phyloP scores from a whole-genome alignment of 768 basidiomycete genomes.

The Daedaleopsis sinensis region DNA sequence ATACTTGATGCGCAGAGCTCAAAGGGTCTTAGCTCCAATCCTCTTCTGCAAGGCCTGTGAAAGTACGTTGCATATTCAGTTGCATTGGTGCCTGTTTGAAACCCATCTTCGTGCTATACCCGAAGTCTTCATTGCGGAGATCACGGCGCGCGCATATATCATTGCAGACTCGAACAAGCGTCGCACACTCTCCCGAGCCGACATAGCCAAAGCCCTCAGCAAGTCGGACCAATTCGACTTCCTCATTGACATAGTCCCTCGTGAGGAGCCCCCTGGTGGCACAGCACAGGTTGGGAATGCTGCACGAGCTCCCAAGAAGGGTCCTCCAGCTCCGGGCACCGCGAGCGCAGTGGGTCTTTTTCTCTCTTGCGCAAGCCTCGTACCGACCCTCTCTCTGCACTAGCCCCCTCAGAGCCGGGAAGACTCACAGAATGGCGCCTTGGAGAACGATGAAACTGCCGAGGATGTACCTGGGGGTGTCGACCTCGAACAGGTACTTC shows the following conservation, averaged over 20 bases:
- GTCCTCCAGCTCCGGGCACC: slow-evolving; percentile 14
- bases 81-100: background rate
- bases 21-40: slow-evolving; percentile 72
- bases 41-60: slow-evolving; percentile 98
- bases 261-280: slow-evolving; percentile 60
- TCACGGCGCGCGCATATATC: slow-evolving; percentile 94
- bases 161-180: slow-evolving; percentile 95
- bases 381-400: too few species aligned
- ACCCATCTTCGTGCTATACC: background rate
- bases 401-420: slow-evolving; percentile 9
- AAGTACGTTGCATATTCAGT: slow-evolving; percentile 57
- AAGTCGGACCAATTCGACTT: slow-evolving; percentile 98
- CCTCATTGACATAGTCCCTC: slow-evolving; percentile 92
- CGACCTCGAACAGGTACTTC: slow-evolving; percentile 19
- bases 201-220: slow-evolving; percentile 90
- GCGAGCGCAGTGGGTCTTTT: background rate
- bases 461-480: slow-evolving; percentile 12
- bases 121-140: slow-evolving; percentile 94
- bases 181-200: slow-evolving; percentile 90
- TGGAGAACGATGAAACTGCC: slow-evolving; percentile 9
- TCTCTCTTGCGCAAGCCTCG: background rate
- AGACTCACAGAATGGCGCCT: slow-evolving; percentile 10
- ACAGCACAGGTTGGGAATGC: slow-evolving; percentile 9
- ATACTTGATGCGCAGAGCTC: background rate
- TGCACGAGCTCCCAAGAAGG: slow-evolving; percentile 27